phyloP scores from a whole-genome alignment of 352 stramenopile species.

The Globisporangium orthogonon region DNA sequence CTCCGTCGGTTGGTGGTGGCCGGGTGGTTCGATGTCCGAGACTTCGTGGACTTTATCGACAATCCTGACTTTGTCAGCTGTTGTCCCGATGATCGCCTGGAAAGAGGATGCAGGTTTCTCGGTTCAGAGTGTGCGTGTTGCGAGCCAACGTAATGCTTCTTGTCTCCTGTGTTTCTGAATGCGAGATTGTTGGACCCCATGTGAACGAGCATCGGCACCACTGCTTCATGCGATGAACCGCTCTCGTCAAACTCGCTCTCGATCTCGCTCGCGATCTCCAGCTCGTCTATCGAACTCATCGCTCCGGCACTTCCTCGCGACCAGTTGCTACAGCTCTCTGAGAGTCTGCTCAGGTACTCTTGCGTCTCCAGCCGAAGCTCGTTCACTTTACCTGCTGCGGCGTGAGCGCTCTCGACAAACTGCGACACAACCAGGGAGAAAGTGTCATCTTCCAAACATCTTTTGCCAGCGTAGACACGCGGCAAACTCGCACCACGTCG shows the following conservation, averaged over 20 bases:
- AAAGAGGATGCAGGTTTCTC: background rate
- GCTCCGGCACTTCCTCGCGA: background rate
- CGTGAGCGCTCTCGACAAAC: background rate
- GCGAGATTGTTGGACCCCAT: background rate
- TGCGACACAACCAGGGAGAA: background rate
- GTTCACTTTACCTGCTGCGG: background rate
- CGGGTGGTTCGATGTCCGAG: background rate
- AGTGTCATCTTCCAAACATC: background rate
- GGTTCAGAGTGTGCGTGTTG: background rate
- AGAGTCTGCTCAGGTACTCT: slow-evolving; percentile 4
- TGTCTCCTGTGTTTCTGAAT: background rate
- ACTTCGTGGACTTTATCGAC: background rate
- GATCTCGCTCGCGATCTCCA: background rate
- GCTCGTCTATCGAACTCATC: background rate
- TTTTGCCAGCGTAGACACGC: background rate
- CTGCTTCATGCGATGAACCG: background rate
- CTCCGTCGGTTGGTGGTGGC: background rate
- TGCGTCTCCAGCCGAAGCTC: slow-evolving; percentile 8
- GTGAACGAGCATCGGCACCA: background rate
- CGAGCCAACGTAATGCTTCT: background rate
- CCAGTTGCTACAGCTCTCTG: background rate
- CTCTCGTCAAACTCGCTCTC: background rate
- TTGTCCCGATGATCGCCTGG: background rate
- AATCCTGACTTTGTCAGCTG: background rate
- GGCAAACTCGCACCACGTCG: background rate